Conservation (phyloP, 163 green algal species). For the Volvox carteri region DNA sequence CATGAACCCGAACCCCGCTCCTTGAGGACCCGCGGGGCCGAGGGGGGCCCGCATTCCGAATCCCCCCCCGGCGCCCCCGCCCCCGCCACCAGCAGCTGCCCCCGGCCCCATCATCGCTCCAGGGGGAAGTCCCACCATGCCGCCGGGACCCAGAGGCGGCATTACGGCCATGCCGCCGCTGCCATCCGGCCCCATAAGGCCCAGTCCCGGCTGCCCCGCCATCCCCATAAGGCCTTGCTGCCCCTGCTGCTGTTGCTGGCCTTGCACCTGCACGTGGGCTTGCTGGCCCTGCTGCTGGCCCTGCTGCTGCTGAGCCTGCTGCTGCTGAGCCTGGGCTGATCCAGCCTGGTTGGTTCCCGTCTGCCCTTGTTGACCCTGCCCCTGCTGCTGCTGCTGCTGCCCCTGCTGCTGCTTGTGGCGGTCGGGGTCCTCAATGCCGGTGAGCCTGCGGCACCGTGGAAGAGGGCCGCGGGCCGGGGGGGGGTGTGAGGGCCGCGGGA, state of each 20-base stretch:
- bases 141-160: not conserved
- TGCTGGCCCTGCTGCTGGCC: slow-evolving; percentile 1
- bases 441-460: slow-evolving; percentile 45
- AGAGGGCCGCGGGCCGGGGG: too few species aligned
- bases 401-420: slow-evolving; percentile 30
- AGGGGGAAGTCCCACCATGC: not conserved
- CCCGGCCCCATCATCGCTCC: slow-evolving; percentile 34
- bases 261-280: not conserved
- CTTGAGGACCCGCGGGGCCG: not conserved
- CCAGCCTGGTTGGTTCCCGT: not conserved
- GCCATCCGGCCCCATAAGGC: slow-evolving; percentile 4
- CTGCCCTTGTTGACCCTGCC: slow-evolving; percentile 3
- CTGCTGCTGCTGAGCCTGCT: not conserved
- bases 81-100: not conserved
- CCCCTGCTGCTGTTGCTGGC: not conserved
- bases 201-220: not conserved
- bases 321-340: not conserved
- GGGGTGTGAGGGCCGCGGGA: not conserved
- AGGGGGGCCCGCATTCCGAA: slow-evolving; percentile 15
- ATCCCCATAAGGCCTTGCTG: slow-evolving; percentile 5
- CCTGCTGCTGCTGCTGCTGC: slow-evolving; percentile 25
- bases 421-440: slow-evolving; percentile 53
- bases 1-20: not conserved
- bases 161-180: slow-evolving; percentile 1
- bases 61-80: not conserved